Base-by-base conservation (phyloP, 108 stramenopile genomes). In the Cyclostephanos tholiformis region DNA sequence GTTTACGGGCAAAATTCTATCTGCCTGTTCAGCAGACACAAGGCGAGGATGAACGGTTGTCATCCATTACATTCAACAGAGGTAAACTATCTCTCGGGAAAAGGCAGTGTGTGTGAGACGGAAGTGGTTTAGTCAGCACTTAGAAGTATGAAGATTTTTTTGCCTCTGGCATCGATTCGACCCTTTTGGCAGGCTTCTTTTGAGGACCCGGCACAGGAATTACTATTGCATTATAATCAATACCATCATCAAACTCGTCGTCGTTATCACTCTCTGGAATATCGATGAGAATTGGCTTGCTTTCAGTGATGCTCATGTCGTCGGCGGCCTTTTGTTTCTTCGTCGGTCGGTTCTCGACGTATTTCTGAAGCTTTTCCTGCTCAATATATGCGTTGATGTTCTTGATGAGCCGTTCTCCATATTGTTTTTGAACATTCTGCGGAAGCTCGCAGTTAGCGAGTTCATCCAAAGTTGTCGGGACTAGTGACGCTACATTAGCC, bases 351-450 rank as follows among this genome's bases (percentile, higher is more conserved):
- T 82, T 82, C 39, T 71, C 67, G 25, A 86, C 27, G 30, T 76
- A 80, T 13, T 77, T 74, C 39, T 87, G 57, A 7, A 95, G 80
- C 2, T 81, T 69, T 35, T 92, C 75, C 30, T 62, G 70, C 30
- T 89, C 78, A n/a, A 96, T 73, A 63, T 79, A 92, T n/a, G 72
- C 53, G 51, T 81, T 82, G 51, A 96, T 80, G 32, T 77, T 76
- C 49, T 80, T 86, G 5, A 96, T 75, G 16, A 96, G 67, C 11
- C 91, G 71, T 20, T 88, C 92, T 36, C 95, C 95, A 51, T 96
- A 96, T 50, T 91, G 86, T 27, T 89, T 88, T 23, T 87, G 53
- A 57, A 88, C 88, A 38, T 90, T 81, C 52, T 93, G 87, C 14
- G 88, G 88, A 22, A 96, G 70, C 26, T 83, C 88, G 59, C 88